Conservation (phyloP, 495 filamentous ascomycete genomes). For the Penicillium paxilli region DNA sequence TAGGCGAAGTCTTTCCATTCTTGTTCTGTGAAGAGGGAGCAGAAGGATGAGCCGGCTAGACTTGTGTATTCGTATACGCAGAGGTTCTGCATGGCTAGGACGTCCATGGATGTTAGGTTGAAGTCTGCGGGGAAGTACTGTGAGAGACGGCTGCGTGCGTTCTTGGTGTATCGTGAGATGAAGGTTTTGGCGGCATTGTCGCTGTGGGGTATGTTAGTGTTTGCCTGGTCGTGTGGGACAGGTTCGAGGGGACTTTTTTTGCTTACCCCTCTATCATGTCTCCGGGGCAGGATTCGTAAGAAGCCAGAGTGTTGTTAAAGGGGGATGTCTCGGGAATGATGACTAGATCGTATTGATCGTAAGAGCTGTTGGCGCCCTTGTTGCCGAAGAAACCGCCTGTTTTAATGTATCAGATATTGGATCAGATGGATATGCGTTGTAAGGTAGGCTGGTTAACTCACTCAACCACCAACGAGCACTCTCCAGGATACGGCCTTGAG, state of each 20-base stretch:
- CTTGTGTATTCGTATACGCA: conserved; percentile 37
- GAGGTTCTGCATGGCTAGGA: conserved; percentile 53
- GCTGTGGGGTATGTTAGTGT: conserved; percentile 4
- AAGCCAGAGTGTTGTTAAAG: conserved; percentile 52
- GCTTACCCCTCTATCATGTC: conserved; percentile 24
- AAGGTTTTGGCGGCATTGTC: conserved; percentile 24
- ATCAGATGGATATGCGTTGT: background rate
- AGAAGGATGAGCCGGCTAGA: conserved; percentile 41
- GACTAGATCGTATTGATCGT: conserved; percentile 43
- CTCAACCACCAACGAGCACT: conserved; percentile 45
- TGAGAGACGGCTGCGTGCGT: conserved; percentile 25
- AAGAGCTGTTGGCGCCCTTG: conserved; percentile 38
- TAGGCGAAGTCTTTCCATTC: conserved; percentile 59
- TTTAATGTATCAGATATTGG: conserved; percentile 4
- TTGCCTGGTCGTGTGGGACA: background rate
- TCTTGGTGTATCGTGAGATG: conserved; percentile 25
- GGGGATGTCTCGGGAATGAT: conserved; percentile 47
- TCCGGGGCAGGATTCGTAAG: conserved; percentile 39
- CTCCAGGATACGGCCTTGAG: conserved; percentile 49
- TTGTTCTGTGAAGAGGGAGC: conserved; percentile 54
- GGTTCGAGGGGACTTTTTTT: background rate
- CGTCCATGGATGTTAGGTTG: conserved; percentile 50
- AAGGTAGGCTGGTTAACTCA: conserved; percentile 12
- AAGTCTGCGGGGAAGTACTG: conserved; percentile 35
- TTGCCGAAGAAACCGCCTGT: conserved; percentile 42